Percentiles rank a stretch among this genome's conserved stretches.
phyloP scores from a whole-genome alignment of 345 rosid genomes.

The Diplotaxis tenuifolia region DNA sequence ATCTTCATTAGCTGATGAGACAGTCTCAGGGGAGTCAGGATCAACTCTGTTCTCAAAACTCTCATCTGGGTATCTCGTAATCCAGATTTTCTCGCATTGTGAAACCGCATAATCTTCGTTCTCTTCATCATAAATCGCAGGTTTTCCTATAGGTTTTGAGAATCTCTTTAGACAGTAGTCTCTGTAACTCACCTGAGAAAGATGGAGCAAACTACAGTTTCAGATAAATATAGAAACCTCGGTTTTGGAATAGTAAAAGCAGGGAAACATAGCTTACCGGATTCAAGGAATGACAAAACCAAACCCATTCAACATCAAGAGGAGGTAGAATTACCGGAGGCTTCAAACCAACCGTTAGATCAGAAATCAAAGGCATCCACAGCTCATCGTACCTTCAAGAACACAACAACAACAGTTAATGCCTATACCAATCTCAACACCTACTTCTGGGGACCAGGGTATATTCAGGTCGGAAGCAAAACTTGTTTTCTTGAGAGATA shows the following conservation, averaged over 20 bases:
- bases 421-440: background rate
- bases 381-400: slow-evolving; percentile 73
- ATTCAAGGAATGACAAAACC: slow-evolving; percentile 91
- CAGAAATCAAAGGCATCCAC: slow-evolving; percentile 94
- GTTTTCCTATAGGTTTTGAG: slow-evolving; percentile 77
- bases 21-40: slow-evolving; percentile 34
- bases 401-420: slow-evolving; percentile 7
- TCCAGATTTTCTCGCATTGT: slow-evolving; percentile 73
- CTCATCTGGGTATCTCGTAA: slow-evolving; percentile 52
- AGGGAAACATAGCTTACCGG: slow-evolving; percentile 48
- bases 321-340: slow-evolving; percentile 83
- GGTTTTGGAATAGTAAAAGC: background rate
- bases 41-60: slow-evolving; percentile 70
- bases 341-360: slow-evolving; percentile 57
- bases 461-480: background rate
- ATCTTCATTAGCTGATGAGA: slow-evolving; percentile 37
- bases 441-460: background rate
- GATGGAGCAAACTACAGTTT: background rate
- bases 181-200: slow-evolving; percentile 56
- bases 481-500: background rate
- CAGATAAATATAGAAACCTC: background rate
- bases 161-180: slow-evolving; percentile 69
- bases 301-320: slow-evolving; percentile 91
- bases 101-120: slow-evolving; percentile 75
- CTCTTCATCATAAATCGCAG: slow-evolving; percentile 63